Base-by-base conservation (phyloP, 306 rosid species). In the Citrullus colocynthis region DNA sequence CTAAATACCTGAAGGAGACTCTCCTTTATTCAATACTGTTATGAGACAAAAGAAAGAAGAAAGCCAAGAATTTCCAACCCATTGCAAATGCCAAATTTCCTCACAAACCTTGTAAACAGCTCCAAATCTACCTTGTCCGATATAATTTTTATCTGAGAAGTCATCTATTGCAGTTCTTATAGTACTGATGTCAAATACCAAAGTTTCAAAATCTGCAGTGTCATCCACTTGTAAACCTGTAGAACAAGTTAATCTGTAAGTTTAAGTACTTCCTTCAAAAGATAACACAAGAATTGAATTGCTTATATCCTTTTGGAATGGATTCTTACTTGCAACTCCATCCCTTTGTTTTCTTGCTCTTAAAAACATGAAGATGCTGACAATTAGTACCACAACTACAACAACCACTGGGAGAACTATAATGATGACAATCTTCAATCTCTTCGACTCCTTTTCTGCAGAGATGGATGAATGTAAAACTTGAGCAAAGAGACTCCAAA, bases 41-140 rank as follows among this genome's bases (percentile, higher is more conserved):
- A 55, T 18, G 7, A 55, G 18, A 24, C 24, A 60, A 24, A 20
- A 60, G 7, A 60, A 60, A 60, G 66, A 60, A 24, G 66, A 24
- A 61, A 42, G 59, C 39, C 39, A 18, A 44, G 45, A 12, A 14
- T 5, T 8, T 48, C 39, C 2, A 5, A 54, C 2, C 18, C 37
- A 9, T 14, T 32, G n/a, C 20, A 62, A 62, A 12, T 24, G 39
- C 32, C 12, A 3, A 24, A 4, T 28, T 34, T 36, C 7, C 12
- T 63, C 41, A 32, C 30, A 17, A 81, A 84, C 88, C 89, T 86
- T 85, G 78, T 75, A 88, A 80, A 88, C 85, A 0, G 82, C 82
- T 17, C 87, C 88, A 56, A 84, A 88, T 72, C 88, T 86, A 16
- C 91, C 89, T 82, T 80, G 78, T 41, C 91, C 89, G 12, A 86